Percentiles rank a stretch among this genome's conserved stretches.
Conservation (phyloP, 495 filamentous ascomycete species). For the Aspergillus kassunensis region DNA sequence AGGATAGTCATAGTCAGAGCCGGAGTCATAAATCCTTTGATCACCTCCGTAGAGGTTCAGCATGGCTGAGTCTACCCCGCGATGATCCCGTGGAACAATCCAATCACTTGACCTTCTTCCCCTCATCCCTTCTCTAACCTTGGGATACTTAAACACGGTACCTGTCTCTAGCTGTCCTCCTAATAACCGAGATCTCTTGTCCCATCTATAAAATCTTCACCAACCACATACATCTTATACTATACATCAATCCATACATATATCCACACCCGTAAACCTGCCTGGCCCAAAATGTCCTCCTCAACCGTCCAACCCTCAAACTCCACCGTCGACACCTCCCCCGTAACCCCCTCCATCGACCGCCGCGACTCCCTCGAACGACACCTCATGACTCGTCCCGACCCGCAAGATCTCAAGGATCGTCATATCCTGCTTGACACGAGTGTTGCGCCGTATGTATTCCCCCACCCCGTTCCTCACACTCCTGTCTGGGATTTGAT, state of each 20-base stretch:
- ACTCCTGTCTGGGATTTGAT: no score
- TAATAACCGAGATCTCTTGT: no score
- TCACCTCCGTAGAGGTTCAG: background rate
- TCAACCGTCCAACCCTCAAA: background rate
- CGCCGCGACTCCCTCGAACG: constrained; percentile 88
- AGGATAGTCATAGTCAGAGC: no score
- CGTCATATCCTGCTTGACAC: constrained; percentile 70
- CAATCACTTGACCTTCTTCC: constrained; percentile 19
- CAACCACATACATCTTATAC: background rate
- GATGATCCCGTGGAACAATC: constrained; percentile 17
- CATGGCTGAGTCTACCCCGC: constrained; percentile 8
- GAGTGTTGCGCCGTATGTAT: constrained; percentile 62
- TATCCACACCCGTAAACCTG: background rate
- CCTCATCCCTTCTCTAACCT: constrained; percentile 13
- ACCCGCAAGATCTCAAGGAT: constrained; percentile 74
- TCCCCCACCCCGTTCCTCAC: background rate
- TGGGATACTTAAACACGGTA: no score
- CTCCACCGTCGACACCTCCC: constrained; percentile 32
- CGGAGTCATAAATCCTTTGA: no score
- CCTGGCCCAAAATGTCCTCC: constrained; percentile 15
- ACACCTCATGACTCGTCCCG: constrained; percentile 74
- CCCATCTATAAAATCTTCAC: no score
- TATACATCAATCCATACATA: background rate
- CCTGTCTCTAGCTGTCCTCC: no score
- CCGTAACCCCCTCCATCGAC: constrained; percentile 55